These are phyloP conservation scores for Puya raimondii DNA, from an alignment of 176 grass and related monocot genomes.

Conservation along the genomic window DNA sequence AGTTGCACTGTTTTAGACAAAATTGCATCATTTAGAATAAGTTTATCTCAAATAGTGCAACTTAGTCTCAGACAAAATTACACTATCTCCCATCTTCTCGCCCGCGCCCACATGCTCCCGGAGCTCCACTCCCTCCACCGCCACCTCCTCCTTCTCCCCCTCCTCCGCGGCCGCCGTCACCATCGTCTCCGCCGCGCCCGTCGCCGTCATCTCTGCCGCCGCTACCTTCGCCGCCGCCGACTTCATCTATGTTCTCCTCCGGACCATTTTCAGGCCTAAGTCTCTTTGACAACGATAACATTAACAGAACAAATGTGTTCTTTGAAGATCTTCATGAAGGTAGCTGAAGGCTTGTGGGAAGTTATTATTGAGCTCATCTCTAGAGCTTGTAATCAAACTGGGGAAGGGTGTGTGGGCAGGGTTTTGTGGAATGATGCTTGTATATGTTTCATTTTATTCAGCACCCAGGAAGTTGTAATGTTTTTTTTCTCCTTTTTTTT, in stretches of 20 bases:
- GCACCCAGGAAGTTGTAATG: neutral
- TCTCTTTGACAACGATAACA: slow-evolving; percentile 77
- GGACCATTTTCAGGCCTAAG: slow-evolving; percentile 91
- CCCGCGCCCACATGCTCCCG: too few species aligned
- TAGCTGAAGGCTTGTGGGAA: slow-evolving; percentile 35
- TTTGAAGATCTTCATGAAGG: slow-evolving; percentile 97
- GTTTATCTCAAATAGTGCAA: too few species aligned
- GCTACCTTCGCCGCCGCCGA: too few species aligned
- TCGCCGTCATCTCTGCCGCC: too few species aligned
- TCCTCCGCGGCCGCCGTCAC: too few species aligned
- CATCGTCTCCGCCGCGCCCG: too few species aligned
- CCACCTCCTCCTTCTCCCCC: too few species aligned
- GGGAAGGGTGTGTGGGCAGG: neutral
- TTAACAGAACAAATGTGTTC: slow-evolving; percentile 56
- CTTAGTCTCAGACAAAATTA: too few species aligned
- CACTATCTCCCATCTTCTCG: too few species aligned
- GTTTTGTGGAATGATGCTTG: neutral
- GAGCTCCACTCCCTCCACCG: too few species aligned
- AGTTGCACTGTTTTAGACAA: too few species aligned
- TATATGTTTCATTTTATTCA: neutral
- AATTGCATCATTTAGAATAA: too few species aligned
- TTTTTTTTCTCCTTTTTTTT: neutral
- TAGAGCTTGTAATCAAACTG: neutral
- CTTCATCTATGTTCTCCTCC: slow-evolving; percentile 96
- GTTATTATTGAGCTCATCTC: neutral